phyloP scores from a whole-genome alignment of 2,329 filamentous ascomycete species.

The Stagonosporopsis rhizophila region DNA sequence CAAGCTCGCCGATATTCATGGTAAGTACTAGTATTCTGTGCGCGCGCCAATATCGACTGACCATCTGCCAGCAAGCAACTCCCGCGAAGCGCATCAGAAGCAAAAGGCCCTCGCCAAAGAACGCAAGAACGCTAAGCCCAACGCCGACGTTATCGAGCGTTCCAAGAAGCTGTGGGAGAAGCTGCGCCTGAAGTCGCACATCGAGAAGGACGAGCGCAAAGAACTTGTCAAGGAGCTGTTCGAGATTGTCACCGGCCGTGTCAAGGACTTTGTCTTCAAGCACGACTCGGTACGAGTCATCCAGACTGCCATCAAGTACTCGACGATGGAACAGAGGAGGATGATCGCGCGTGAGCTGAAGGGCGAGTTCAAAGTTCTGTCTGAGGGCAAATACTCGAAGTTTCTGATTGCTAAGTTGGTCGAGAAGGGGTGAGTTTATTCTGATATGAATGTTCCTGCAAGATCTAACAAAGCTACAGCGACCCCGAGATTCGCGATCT shows the following conservation, averaged over 20 bases:
- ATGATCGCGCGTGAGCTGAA: constrained; percentile 86
- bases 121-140: constrained; percentile 89
- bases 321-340: constrained; percentile 81
- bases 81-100: constrained; percentile 87
- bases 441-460: background rate
- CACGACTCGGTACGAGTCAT: constrained; percentile 97
- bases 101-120: constrained; percentile 89
- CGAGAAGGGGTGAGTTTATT: constrained; percentile 68
- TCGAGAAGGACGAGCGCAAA: constrained; percentile 85
- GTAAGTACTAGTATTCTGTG: constrained; percentile 21
- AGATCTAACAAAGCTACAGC: constrained; percentile 49
- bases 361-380: constrained; percentile 82
- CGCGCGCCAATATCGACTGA: constrained; percentile 18
- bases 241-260: constrained; percentile 84
- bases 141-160: constrained; percentile 85
- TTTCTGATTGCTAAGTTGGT: constrained; percentile 96
- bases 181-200: constrained; percentile 89
- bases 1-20: constrained; percentile 37
- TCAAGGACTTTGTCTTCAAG: constrained; percentile 97
- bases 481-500: constrained; percentile 85
- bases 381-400: constrained; percentile 96
- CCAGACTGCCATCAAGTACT: constrained; percentile 96
- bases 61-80: constrained; percentile 66
- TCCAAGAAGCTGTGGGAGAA: constrained; percentile 98
- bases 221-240: constrained; percentile 89